These are phyloP conservation scores for Vigna hirtella DNA, from an alignment of 306 rosid species.

Conservation along the genomic window DNA sequence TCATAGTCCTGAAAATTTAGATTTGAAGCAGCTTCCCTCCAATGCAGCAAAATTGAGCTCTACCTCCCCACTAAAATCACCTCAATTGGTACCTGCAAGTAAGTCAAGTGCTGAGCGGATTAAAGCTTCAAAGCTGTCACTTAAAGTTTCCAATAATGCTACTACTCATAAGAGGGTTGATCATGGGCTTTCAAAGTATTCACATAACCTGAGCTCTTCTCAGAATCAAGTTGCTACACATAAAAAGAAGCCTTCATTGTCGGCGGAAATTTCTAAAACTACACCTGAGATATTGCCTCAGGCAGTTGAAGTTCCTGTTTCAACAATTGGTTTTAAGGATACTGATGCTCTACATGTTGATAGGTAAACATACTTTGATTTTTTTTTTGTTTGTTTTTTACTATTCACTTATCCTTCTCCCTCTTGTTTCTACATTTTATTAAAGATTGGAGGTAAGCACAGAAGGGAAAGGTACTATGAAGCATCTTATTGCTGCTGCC, in stretches of 20 bases:
- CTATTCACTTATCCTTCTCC: slow-evolving; percentile 28
- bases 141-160: slow-evolving; percentile 55
- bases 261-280: slow-evolving; percentile 69
- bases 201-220: slow-evolving; percentile 50
- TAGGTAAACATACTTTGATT: slow-evolving; percentile 60
- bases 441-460: slow-evolving; percentile 61
- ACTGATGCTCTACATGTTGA: slow-evolving; percentile 59
- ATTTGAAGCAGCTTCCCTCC: slow-evolving; percentile 54
- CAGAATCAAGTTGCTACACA: slow-evolving; percentile 62
- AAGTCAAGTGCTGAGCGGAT: slow-evolving; percentile 60
- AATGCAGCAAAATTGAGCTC: slow-evolving; percentile 61
- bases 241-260: slow-evolving; percentile 59
- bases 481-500: slow-evolving; percentile 93
- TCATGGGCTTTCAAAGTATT: slow-evolving; percentile 58
- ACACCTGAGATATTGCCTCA: slow-evolving; percentile 53
- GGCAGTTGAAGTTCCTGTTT: slow-evolving; percentile 55
- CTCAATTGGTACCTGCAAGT: slow-evolving; percentile 50
- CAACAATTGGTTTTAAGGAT: slow-evolving; percentile 60
- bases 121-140: slow-evolving; percentile 60
- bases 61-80: slow-evolving; percentile 73
- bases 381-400: slow-evolving; percentile 13
- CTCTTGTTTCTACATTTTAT: slow-evolving; percentile 20
- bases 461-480: slow-evolving; percentile 75
- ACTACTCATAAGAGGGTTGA: slow-evolving; percentile 63
- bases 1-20: slow-evolving; percentile 61